phyloP scores from a whole-genome alignment of 108 stramenopile genomes.

The Epipyxis sp. region DNA sequence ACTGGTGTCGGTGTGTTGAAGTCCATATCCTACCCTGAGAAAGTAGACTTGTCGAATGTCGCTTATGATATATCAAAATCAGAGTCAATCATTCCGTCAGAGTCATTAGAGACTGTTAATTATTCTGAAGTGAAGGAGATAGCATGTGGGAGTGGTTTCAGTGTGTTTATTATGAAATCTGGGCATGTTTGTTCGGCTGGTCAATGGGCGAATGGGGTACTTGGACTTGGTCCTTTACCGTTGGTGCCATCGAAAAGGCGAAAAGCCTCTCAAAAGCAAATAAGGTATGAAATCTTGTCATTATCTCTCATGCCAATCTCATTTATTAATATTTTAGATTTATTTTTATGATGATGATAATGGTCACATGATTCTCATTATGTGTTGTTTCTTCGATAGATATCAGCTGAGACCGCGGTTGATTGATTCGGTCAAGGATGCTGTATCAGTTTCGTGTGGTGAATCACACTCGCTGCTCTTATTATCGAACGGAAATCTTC shows the following conservation, averaged over 20 bases:
- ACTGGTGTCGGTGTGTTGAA: constrained; percentile 10
- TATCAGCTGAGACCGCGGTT: not conserved
- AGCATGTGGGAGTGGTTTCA: constrained; percentile 21
- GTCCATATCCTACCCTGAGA: too few relatives aligned
- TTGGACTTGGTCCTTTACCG: constrained; percentile 23
- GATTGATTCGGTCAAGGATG: not conserved
- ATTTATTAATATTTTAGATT: too few relatives aligned
- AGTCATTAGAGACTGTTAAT: too few relatives aligned
- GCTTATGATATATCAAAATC: too few relatives aligned
- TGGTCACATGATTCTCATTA: not conserved
- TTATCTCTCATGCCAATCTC: too few relatives aligned
- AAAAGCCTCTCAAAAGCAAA: not conserved
- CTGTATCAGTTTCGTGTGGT: constrained; percentile 14
- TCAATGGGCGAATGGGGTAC: constrained; percentile 10
- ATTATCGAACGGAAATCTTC: not conserved
- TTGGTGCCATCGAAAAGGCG: not conserved
- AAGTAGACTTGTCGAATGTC: not conserved
- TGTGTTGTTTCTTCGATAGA: not conserved
- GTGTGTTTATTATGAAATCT: not conserved
- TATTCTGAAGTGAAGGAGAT: too few relatives aligned
- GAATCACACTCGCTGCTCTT: constrained; percentile 22
- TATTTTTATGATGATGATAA: too few relatives aligned
- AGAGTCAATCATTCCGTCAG: too few relatives aligned
- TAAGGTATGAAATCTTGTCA: not conserved
- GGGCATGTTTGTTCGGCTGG: not conserved